Conservation (phyloP, 805 yeast genomes). For the Yamadazyma insecticola region DNA sequence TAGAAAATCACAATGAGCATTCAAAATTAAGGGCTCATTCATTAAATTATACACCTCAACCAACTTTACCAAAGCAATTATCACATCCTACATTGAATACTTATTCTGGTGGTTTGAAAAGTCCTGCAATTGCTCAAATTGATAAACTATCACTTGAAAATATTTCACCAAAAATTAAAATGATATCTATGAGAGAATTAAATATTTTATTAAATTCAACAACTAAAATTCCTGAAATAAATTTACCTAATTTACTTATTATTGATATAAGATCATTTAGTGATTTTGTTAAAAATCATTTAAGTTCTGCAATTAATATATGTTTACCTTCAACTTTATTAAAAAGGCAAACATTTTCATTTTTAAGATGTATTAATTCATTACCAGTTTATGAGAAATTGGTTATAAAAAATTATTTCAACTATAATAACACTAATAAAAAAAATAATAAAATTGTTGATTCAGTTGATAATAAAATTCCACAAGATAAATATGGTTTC, state of each 20-base stretch:
- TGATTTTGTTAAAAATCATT: conserved; percentile 57
- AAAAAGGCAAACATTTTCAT: conserved; percentile 67
- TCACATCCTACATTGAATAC: conserved; percentile 9
- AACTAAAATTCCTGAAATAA: conserved; percentile 2
- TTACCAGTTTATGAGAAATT: conserved; percentile 49
- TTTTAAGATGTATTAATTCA: conserved; percentile 58
- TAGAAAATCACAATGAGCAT: no score
- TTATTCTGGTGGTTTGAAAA: no score
- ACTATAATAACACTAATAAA: conserved; percentile 4
- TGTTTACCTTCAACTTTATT: conserved; percentile 88
- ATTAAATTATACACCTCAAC: no score
- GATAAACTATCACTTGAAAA: no score
- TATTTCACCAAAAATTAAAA: no score
- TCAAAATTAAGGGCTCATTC: no score
- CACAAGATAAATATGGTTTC: conserved; percentile 21
- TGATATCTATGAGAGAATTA: no score
- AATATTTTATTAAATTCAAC: conserved; percentile 2
- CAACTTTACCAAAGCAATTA: conserved; percentile 4
- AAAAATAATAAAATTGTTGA: background rate
- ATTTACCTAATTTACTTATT: conserved; percentile 30
- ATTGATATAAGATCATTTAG: conserved; percentile 81
- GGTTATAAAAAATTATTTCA: conserved; percentile 24
- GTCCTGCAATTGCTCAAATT: no score
- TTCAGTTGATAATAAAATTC: conserved; percentile 8
- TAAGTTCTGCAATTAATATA: conserved; percentile 62